phyloP scores from a whole-genome alignment of 73 alveolate species.

The Symbiodinium natans region DNA sequence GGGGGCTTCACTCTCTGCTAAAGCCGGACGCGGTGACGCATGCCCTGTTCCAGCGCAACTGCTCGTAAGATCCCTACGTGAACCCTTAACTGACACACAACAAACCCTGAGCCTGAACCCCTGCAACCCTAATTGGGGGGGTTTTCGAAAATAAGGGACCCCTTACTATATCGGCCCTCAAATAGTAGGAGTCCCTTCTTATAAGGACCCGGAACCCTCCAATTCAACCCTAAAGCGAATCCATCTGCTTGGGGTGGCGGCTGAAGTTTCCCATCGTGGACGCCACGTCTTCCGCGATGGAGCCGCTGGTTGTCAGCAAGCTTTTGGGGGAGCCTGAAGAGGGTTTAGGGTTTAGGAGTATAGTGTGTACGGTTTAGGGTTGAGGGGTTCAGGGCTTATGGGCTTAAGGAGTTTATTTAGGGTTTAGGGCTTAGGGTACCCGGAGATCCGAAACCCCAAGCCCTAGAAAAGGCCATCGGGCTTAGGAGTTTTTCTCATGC shows the following conservation, averaged over 20 bases:
- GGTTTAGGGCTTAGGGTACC: not conserved
- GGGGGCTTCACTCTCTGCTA: no score
- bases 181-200: no score
- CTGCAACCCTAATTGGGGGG: not conserved
- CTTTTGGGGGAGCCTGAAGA: not conserved
- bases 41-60: no score
- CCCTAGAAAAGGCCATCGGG: no score
- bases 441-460: no score
- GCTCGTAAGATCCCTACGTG: no score
- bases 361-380: not conserved
- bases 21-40: no score
- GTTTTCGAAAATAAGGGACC: no score
- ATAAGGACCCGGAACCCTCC: not conserved
- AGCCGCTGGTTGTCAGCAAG: not conserved
- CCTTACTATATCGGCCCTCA: no score
- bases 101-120: not conserved
- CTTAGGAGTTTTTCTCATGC: no score
- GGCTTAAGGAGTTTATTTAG: not conserved
- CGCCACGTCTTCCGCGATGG: not conserved
- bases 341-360: constrained; percentile 1
- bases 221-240: not conserved
- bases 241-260: not conserved
- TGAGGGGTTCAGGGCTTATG: not conserved
- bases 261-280: not conserved
- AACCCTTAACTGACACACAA: not conserved